Evolutionary conservation across 495 filamentous ascomycete species (phyloP).

Genomic region (Penicillium argentinense): DNA sequence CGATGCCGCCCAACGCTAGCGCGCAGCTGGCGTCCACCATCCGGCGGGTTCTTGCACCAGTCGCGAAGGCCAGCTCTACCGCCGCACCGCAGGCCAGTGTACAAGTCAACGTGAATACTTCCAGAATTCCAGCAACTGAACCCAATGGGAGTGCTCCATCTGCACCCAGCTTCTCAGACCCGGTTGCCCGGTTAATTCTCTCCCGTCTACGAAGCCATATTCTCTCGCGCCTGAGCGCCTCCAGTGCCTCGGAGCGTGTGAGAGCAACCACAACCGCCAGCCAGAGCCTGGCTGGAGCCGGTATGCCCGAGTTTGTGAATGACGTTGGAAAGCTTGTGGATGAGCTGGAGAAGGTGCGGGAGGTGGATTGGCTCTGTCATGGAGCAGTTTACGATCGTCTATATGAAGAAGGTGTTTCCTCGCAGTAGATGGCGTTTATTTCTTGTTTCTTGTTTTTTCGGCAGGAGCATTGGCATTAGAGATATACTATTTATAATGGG

Average conservation of each 20-base stretch:
- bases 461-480: too few species aligned
- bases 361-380: slow-evolving; percentile 80
- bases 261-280: slow-evolving; percentile 77
- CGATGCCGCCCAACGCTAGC: slow-evolving; percentile 63
- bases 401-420: slow-evolving; percentile 31
- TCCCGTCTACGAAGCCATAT: slow-evolving; percentile 74
- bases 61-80: slow-evolving; percentile 38
- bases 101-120: slow-evolving; percentile 29
- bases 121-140: slow-evolving; percentile 12
- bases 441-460: too few species aligned
- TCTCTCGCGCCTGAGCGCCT: slow-evolving; percentile 70
- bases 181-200: slow-evolving; percentile 78
- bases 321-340: slow-evolving; percentile 82
- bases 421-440: slow-evolving; percentile 19
- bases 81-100: slow-evolving; percentile 38
- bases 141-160: slow-evolving; percentile 7
- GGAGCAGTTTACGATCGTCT: slow-evolving; percentile 77
- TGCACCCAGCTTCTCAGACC: slow-evolving; percentile 60
- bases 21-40: slow-evolving; percentile 48
- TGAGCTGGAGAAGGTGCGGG: slow-evolving; percentile 68
- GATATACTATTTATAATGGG: too few species aligned
- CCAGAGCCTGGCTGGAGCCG: slow-evolving; percentile 76
- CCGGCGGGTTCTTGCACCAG: slow-evolving; percentile 54
- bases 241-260: slow-evolving; percentile 76
- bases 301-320: slow-evolving; percentile 85